Conservation (phyloP, 306 rosid species). For the Casuarina equisetifolia region DNA sequence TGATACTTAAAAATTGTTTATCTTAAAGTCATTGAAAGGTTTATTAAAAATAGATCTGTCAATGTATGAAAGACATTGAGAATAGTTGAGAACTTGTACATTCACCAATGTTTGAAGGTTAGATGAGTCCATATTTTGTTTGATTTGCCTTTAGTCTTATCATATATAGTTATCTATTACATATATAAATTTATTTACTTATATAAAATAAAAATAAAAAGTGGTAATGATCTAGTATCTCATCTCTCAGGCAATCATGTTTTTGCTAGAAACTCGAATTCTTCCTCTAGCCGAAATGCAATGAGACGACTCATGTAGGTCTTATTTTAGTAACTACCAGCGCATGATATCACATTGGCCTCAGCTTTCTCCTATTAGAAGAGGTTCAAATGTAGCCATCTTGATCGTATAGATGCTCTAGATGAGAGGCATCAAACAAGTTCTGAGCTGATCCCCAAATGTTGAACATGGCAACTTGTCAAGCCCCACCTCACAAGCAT, state of each 20-base stretch:
- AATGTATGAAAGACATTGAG: no score
- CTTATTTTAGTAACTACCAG: not conserved
- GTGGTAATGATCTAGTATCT: not conserved
- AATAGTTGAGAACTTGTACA: no score
- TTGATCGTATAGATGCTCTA: constrained; percentile 1
- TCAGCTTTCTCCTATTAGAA: not conserved
- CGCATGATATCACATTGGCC: constrained; percentile 18
- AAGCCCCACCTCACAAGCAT: constrained; percentile 26
- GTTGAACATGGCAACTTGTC: constrained; percentile 19
- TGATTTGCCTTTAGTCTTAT: no score
- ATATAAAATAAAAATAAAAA: no score
- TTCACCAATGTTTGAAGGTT: no score
- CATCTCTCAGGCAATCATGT: not conserved
- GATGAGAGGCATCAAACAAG: not conserved
- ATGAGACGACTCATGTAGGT: not conserved
- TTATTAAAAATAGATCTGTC: no score
- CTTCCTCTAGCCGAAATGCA: not conserved
- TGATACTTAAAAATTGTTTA: no score
- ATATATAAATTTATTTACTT: no score
- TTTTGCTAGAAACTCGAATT: not conserved
- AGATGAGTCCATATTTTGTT: no score
- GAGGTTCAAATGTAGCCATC: not conserved
- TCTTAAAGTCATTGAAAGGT: no score
- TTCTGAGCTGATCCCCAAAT: not conserved
- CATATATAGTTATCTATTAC: no score